Conservation (phyloP, 805 yeast genomes). For the Barnettozyma californica region DNA sequence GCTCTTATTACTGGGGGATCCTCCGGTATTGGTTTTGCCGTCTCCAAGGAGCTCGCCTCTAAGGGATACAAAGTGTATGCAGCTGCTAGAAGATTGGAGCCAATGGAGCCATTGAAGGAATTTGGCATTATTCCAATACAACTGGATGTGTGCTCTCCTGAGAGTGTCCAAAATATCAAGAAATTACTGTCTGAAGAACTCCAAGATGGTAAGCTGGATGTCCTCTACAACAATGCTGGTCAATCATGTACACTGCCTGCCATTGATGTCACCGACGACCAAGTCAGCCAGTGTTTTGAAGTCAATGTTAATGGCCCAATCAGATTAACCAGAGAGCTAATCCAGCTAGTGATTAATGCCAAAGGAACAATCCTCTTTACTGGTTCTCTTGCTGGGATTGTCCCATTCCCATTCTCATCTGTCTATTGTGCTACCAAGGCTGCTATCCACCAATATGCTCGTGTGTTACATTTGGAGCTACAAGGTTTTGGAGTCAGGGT, state of each 20-base stretch:
- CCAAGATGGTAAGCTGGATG: constrained; percentile 47
- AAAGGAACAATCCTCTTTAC: constrained; percentile 70
- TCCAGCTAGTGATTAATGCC: constrained; percentile 51
- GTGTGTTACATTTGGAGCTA: constrained; percentile 58
- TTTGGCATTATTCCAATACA: constrained; percentile 39
- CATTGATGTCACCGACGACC: constrained; percentile 55
- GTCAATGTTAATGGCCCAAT: constrained; percentile 72
- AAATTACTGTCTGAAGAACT: constrained; percentile 34
- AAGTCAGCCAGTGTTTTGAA: constrained; percentile 44
- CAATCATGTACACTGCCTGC: constrained; percentile 71
- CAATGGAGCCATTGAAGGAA: constrained; percentile 46
- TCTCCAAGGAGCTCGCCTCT: constrained; percentile 43
- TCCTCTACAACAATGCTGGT: constrained; percentile 74
- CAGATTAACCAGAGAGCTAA: constrained; percentile 54
- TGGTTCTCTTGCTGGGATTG: constrained; percentile 62
- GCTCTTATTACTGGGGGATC: constrained; percentile 52
- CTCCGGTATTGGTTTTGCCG: constrained; percentile 49
- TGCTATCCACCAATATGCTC: constrained; percentile 69
- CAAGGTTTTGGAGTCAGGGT: constrained; percentile 70
- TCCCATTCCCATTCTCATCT: constrained; percentile 67
- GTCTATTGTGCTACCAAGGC: constrained; percentile 67
- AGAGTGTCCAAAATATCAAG: constrained; percentile 41
- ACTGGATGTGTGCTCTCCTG: constrained; percentile 53
- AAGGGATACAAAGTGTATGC: constrained; percentile 62
- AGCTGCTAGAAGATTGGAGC: constrained; percentile 62